Percentiles rank a stretch among this genome's conserved stretches.
Conservation (phyloP, 768 basidiomycete genomes). For the Porpolomopsis calyptriformis region DNA sequence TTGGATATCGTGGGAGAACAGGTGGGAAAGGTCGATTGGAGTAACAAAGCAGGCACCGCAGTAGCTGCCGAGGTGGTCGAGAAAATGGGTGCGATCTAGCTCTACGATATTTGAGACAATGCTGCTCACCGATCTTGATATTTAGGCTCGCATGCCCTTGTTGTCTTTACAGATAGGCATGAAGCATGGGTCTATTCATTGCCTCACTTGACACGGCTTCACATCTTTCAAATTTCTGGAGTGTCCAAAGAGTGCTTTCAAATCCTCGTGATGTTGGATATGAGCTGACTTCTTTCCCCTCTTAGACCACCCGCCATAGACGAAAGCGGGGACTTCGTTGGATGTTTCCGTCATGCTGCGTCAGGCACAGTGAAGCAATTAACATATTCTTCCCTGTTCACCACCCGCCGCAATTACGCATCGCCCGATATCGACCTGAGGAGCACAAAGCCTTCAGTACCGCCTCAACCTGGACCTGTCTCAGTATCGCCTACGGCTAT, state of each 20-base stretch:
- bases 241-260: constrained; percentile 23
- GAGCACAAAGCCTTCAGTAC: constrained; percentile 29
- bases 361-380: constrained; percentile 27
- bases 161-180: constrained; percentile 42
- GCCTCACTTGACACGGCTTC: constrained; percentile 48
- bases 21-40: constrained; percentile 59
- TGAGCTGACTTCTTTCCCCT: neutral
- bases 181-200: constrained; percentile 49
- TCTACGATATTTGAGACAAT: neutral
- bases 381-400: constrained; percentile 49
- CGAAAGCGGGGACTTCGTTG: constrained; percentile 44
- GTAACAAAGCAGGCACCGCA: constrained; percentile 38
- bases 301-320: constrained; percentile 13
- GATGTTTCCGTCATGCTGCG: constrained; percentile 27
- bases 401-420: constrained; percentile 40
- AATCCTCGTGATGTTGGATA: neutral
- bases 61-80: constrained; percentile 45
- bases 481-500: constrained; percentile 47
- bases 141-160: constrained; percentile 41
- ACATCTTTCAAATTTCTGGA: constrained; percentile 31
- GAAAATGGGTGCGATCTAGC: constrained; percentile 40
- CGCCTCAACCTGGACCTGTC: constrained; percentile 53
- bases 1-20: constrained; percentile 56
- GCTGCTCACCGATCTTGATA: neutral
- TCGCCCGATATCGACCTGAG: constrained; percentile 44